Percentiles rank a stretch among this genome's conserved stretches.
Evolutionary conservation across 2,329 filamentous ascomycete species (phyloP).

Genomic region (Talaromyces sp.): DNA sequence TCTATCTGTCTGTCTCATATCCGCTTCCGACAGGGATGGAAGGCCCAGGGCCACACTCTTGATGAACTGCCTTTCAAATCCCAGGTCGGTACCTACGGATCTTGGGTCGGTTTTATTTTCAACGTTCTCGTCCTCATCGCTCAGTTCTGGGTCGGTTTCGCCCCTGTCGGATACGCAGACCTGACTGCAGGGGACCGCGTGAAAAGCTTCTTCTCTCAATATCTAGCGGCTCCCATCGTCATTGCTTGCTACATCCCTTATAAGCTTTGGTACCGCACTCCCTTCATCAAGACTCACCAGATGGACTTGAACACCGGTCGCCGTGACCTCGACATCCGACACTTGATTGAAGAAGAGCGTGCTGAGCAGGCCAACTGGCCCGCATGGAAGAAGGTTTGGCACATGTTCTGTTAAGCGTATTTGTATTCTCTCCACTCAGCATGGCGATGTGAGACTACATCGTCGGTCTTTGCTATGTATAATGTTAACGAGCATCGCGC

Average conservation of each 20-base stretch:
- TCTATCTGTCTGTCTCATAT: conserved; percentile 89
- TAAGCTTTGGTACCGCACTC: conserved; percentile 68
- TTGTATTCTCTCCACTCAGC: background rate
- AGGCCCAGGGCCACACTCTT: conserved; percentile 60
- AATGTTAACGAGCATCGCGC: background rate
- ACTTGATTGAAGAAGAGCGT: conserved; percentile 72
- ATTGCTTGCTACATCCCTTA: conserved; percentile 62
- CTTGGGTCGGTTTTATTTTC: conserved; percentile 71
- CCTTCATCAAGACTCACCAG: conserved; percentile 60
- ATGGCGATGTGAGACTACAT: background rate
- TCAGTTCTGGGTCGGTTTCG: conserved; percentile 84
- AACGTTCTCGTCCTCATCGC: conserved; percentile 72
- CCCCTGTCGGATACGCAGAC: conserved; percentile 58
- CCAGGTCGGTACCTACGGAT: conserved; percentile 72
- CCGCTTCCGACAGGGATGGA: conserved; percentile 82
- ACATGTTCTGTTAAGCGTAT: conserved; percentile 59
- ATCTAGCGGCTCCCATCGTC: conserved; percentile 55
- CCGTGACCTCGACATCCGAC: conserved; percentile 74
- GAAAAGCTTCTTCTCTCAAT: conserved; percentile 63
- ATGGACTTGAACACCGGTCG: conserved; percentile 87
- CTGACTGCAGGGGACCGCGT: conserved; percentile 47
- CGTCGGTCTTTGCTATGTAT: background rate
- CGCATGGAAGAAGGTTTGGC: conserved; percentile 69
- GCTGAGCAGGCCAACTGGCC: conserved; percentile 70
- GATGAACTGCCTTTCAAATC: conserved; percentile 75